Conservation (phyloP, 2,329 filamentous ascomycete species). For the Exophiala xenobiotica region DNA sequence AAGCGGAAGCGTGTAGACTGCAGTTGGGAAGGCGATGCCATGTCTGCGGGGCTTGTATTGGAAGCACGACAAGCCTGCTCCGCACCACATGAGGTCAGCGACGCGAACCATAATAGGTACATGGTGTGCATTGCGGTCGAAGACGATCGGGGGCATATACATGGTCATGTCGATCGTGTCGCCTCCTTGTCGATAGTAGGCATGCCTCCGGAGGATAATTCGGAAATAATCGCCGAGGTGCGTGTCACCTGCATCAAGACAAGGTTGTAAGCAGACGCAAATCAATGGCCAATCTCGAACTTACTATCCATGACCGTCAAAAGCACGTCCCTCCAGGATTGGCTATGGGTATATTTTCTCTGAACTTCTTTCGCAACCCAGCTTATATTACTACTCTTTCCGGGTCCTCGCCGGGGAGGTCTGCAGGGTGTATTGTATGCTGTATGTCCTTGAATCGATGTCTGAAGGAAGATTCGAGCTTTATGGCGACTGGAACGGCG, state of each 20-base stretch:
- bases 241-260: slow-evolving; percentile 58
- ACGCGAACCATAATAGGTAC: slow-evolving; percentile 68
- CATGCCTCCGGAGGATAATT: slow-evolving; percentile 63
- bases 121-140: slow-evolving; percentile 69
- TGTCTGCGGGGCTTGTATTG: slow-evolving; percentile 63
- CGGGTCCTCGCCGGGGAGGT: slow-evolving; percentile 66
- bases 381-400: slow-evolving; percentile 72
- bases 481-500: slow-evolving; percentile 61
- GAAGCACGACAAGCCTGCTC: slow-evolving; percentile 62
- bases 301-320: slow-evolving; percentile 72
- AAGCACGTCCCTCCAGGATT: slow-evolving; percentile 60
- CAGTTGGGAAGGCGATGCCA: slow-evolving; percentile 68
- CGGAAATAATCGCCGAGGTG: slow-evolving; percentile 68
- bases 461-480: slow-evolving; percentile 61
- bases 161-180: slow-evolving; percentile 54
- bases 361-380: slow-evolving; percentile 69
- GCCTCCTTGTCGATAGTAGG: slow-evolving; percentile 57
- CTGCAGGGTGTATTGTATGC: slow-evolving; percentile 65
- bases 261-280: neutral
- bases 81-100: slow-evolving; percentile 70
- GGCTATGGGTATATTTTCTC: slow-evolving; percentile 55
- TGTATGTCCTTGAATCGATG: slow-evolving; percentile 66
- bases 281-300: slow-evolving; percentile 31
- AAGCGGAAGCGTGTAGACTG: slow-evolving; percentile 70
- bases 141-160: slow-evolving; percentile 70